Evolutionary conservation across 2,329 filamentous ascomycete genomes (phyloP).

Genomic region (Colletotrichum horii): DNA sequence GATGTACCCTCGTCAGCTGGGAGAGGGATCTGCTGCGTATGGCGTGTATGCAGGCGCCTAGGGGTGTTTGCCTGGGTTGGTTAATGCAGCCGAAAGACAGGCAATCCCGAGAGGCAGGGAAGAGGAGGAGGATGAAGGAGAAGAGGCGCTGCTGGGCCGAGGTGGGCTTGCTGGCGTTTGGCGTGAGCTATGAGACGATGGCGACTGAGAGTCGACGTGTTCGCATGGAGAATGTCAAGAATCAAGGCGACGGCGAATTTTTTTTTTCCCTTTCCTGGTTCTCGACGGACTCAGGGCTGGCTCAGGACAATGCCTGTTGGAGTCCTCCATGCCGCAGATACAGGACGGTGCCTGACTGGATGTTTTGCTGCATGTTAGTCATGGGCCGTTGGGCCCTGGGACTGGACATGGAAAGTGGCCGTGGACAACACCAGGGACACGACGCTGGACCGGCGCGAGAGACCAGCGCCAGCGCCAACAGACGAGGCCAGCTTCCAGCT

Average conservation of each 20-base stretch:
- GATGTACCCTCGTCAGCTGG: background rate
- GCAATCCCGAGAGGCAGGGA: background rate
- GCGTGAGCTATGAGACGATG: background rate
- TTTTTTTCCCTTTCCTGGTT: background rate
- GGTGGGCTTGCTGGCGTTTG: background rate
- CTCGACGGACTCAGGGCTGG: background rate
- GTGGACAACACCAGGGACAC: background rate
- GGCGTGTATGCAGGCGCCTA: background rate
- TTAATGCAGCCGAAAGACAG: background rate
- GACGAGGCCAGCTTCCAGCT: background rate
- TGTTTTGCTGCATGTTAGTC: background rate
- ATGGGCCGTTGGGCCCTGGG: background rate
- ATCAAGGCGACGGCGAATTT: background rate
- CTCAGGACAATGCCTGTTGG: constrained; percentile 11
- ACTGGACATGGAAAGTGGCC: background rate
- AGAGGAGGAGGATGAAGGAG: background rate
- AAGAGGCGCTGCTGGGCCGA: background rate
- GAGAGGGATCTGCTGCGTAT: background rate
- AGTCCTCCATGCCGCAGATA: constrained; percentile 8
- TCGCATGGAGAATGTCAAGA: background rate
- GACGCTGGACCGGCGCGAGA: background rate
- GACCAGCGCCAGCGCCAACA: constrained; percentile 1
- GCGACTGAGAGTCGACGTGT: background rate
- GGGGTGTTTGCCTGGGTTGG: background rate
- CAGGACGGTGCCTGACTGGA: background rate